Percentiles rank a stretch among this genome's conserved stretches.
These are phyloP conservation scores for Excoecaria agallocha DNA, from an alignment of 345 rosid species.

Conservation along the genomic window DNA sequence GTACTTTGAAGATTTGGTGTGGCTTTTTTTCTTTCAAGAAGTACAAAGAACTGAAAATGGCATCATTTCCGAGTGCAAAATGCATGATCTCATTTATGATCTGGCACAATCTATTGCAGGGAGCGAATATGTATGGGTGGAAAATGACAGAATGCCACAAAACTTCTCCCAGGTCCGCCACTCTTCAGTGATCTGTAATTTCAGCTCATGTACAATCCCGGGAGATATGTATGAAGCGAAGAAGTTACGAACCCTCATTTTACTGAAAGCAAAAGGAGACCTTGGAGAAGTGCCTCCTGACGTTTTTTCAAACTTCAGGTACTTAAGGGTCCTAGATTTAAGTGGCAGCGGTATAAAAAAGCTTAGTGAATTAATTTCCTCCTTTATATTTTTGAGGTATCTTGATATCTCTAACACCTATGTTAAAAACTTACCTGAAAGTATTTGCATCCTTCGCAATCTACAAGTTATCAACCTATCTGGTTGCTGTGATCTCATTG, in stretches of 20 bases:
- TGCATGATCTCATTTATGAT: slow-evolving; percentile 40
- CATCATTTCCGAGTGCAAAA: not conserved
- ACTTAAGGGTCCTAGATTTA: slow-evolving; percentile 25
- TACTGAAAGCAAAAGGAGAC: slow-evolving; percentile 22
- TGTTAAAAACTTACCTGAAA: slow-evolving; percentile 17
- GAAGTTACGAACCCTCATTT: slow-evolving; percentile 26
- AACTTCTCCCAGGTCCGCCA: slow-evolving; percentile 17
- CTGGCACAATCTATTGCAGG: slow-evolving; percentile 25
- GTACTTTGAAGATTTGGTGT: slow-evolving; percentile 1
- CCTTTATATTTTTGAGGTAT: slow-evolving; percentile 18
- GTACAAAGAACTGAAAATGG: not conserved
- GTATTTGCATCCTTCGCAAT: slow-evolving; percentile 16
- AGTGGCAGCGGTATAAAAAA: slow-evolving; percentile 24
- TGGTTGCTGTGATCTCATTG: slow-evolving; percentile 19
- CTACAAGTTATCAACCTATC: slow-evolving; percentile 24
- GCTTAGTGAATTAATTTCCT: slow-evolving; percentile 15
- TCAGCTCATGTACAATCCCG: slow-evolving; percentile 4
- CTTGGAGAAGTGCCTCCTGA: slow-evolving; percentile 19
- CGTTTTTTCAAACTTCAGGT: slow-evolving; percentile 26
- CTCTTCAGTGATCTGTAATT: slow-evolving; percentile 5
- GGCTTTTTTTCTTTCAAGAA: not conserved
- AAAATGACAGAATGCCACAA: not conserved
- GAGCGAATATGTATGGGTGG: slow-evolving; percentile 15
- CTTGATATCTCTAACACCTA: slow-evolving; percentile 25
- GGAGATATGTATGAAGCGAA: slow-evolving; percentile 18